phyloP scores from a whole-genome alignment of 805 yeast genomes.

The Jamesozyma gamospora region DNA sequence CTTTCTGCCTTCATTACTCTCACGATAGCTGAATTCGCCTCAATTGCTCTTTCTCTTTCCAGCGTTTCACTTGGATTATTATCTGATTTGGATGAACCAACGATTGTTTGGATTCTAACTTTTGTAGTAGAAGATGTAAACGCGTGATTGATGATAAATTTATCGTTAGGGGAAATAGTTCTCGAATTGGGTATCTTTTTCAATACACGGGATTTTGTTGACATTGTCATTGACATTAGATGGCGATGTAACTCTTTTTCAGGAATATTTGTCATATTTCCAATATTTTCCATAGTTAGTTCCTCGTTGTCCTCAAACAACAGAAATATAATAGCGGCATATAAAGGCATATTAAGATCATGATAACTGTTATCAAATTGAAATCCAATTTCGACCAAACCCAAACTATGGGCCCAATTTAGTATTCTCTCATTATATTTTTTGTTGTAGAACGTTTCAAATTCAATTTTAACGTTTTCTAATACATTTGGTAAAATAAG shows the following conservation, averaged over 20 bases:
- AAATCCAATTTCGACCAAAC: slow-evolving; percentile 70
- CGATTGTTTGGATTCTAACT: slow-evolving; percentile 45
- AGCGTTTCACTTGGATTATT: slow-evolving; percentile 44
- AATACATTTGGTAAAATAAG: slow-evolving; percentile 38
- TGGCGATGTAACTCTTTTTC: slow-evolving; percentile 64
- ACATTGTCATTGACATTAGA: slow-evolving; percentile 73
- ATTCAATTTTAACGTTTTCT: slow-evolving; percentile 34
- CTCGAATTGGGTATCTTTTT: slow-evolving; percentile 66
- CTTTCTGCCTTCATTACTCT: slow-evolving; percentile 77
- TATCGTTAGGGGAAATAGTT: slow-evolving; percentile 53
- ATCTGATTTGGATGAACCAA: slow-evolving; percentile 1
- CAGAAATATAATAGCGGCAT: slow-evolving; percentile 68
- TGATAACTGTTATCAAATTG: slow-evolving; percentile 60
- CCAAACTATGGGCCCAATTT: slow-evolving; percentile 76
- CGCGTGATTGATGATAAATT: slow-evolving; percentile 54
- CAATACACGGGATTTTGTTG: slow-evolving; percentile 69
- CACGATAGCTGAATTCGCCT: slow-evolving; percentile 78
- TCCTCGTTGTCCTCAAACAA: slow-evolving; percentile 52
- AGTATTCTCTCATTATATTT: slow-evolving; percentile 50
- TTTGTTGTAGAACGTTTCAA: slow-evolving; percentile 41
- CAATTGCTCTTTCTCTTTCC: slow-evolving; percentile 52
- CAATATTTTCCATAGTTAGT: slow-evolving; percentile 53
- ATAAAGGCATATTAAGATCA: slow-evolving; percentile 70
- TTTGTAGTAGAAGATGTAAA: slow-evolving; percentile 60
- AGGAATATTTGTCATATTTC: slow-evolving; percentile 60